phyloP scores from a whole-genome alignment of 2,329 filamentous ascomycete species.

The Chrysoporthe cubensis region DNA sequence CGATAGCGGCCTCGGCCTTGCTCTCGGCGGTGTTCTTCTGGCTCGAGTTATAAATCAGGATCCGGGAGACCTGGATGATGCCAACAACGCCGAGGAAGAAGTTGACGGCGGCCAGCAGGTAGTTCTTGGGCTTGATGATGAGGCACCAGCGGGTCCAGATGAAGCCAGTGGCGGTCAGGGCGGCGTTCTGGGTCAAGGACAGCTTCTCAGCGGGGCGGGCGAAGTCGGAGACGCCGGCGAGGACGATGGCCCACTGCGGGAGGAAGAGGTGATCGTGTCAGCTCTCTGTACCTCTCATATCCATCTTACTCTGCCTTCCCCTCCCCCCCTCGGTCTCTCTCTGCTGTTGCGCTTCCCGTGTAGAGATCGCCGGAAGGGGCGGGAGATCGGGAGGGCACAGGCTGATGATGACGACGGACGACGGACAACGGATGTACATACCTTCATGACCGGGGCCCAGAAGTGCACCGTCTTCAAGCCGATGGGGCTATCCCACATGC shows the following conservation, averaged over 20 bases:
- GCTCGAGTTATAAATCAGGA: constrained; percentile 66
- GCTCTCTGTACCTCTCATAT: background rate
- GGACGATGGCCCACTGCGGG: constrained; percentile 83
- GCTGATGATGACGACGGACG: background rate
- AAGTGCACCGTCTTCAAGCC: constrained; percentile 96
- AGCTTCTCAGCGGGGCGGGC: constrained; percentile 89
- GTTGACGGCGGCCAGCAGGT: constrained; percentile 95
- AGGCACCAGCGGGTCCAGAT: constrained; percentile 99
- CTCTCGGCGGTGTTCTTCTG: constrained; percentile 54
- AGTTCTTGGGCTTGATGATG: constrained; percentile 92
- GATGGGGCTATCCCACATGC: constrained; percentile 81
- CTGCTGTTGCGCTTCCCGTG: background rate
- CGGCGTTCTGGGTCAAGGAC: constrained; percentile 88
- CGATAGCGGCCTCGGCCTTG: constrained; percentile 33
- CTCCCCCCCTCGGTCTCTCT: background rate
- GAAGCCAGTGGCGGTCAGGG: constrained; percentile 84
- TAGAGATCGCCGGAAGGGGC: too few species aligned
- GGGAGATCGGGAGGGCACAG: too few species aligned
- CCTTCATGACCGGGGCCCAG: constrained; percentile 95
- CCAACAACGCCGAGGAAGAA: constrained; percentile 95
- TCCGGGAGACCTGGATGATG: constrained; percentile 78
- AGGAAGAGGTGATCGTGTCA: constrained; percentile 42
- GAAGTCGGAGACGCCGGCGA: constrained; percentile 91
- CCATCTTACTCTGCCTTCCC: too few species aligned
- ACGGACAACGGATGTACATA: constrained; percentile 33